Evolutionary conservation across 768 basidiomycete genomes (phyloP), one percentile per base, ranked within the genome.

Genomic region (Russula earlei): DNA sequence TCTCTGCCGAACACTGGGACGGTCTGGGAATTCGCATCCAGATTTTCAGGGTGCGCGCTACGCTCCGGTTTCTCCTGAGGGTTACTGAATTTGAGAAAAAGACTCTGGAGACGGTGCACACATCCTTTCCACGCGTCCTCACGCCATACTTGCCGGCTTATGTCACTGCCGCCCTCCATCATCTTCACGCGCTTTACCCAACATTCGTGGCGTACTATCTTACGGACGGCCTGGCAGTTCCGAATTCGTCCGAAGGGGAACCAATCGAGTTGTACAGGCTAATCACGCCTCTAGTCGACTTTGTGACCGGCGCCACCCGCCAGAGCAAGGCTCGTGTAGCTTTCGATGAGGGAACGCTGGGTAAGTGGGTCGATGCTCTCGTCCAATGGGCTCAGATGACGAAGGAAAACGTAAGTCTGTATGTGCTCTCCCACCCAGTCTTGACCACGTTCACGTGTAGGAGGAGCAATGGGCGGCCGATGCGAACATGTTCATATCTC

Each of bases 401-500:
- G 0, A 76, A 80, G 15, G 91, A 95, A 55, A 90, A 97, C 66
- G 93, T 92, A 66, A 57, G 83, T 71, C 7, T 20, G 19, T 6
- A 3, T 10, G 19, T 20, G 54, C 22, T 15, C 41, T 19, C 37
- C 20, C n/a, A 9, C 54, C 29, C 52, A 50, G 31, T 55, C 41
- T 40, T 12, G 47, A 52, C 55, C 25, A 27, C 38, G 47, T 37
- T 27, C 29, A 20, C 11, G 15, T 44, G 12, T 59, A 97, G 92
- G 92, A 93, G 66, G 91, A 93, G 29, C 85, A 82, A 15, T 98
- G 95, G 95, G 80, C 82, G 2, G 80, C 77, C 51, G 87, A 96
- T 63, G 83, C 90, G 4, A 97, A 98, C 62, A 82, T 86, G 3
- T 98, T 98, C 65, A 84, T 98, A 29, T 85, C 87, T 24, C 91